Percentiles rank a stretch among this genome's conserved stretches.
Evolutionary conservation across 495 filamentous ascomycete genomes (phyloP).

Genomic region (Trichoderma erinaceum): DNA sequence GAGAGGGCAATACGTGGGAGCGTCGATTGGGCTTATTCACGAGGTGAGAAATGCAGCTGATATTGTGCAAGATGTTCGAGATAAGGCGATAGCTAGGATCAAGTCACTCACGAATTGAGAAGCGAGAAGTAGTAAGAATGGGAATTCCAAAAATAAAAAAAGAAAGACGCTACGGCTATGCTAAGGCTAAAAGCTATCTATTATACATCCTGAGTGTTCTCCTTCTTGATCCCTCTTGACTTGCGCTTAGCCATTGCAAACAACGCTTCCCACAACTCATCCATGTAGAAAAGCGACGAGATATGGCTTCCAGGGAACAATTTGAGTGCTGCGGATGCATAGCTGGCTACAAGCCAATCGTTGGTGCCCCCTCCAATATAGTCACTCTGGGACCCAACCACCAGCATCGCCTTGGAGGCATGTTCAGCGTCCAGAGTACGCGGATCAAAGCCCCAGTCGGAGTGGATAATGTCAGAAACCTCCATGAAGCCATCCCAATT

Average conservation of each 20-base stretch:
- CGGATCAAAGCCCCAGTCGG: neutral
- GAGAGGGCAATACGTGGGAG: too few species aligned
- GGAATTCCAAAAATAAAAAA: too few species aligned
- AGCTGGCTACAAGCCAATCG: neutral
- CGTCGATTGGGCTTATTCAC: too few species aligned
- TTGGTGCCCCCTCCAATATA: neutral
- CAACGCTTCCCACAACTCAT: neutral
- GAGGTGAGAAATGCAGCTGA: too few species aligned
- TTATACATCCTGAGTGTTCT: too few species aligned
- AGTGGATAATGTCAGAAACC: neutral
- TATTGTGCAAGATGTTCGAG: too few species aligned
- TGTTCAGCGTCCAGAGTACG: neutral
- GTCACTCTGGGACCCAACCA: neutral
- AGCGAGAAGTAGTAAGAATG: too few species aligned
- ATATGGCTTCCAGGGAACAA: neutral
- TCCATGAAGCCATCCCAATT: constrained; percentile 7
- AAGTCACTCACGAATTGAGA: too few species aligned
- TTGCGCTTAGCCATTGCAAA: neutral
- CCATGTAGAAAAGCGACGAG: neutral
- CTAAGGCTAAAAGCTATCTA: too few species aligned
- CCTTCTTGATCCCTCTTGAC: neutral
- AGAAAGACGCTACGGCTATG: too few species aligned
- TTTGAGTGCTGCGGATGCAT: neutral
- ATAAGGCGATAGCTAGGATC: too few species aligned
- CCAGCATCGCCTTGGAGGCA: neutral